Conservation (phyloP, 345 rosid species). For the Citrus hindsii region DNA sequence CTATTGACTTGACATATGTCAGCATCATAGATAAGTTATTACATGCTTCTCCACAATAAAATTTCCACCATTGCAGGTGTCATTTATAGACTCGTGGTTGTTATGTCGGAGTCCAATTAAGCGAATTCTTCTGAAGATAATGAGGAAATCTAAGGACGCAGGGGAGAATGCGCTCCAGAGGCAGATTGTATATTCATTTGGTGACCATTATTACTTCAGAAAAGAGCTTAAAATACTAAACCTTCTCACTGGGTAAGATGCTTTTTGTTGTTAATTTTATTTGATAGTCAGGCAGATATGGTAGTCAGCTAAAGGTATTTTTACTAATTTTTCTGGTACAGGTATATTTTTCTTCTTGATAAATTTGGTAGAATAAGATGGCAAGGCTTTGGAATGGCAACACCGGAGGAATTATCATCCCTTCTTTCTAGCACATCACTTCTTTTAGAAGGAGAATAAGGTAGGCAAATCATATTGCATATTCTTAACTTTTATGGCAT, state of each 20-base stretch:
- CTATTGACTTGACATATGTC: background rate
- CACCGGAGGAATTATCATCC: constrained; percentile 67
- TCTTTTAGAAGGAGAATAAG: constrained; percentile 63
- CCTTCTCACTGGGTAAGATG: constrained; percentile 86
- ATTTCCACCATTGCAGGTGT: constrained; percentile 45
- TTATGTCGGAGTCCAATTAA: constrained; percentile 59
- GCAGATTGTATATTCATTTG: constrained; percentile 75
- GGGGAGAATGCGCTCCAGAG: constrained; percentile 46
- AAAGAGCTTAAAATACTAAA: constrained; percentile 80
- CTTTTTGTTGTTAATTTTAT: background rate
- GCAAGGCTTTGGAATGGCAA: constrained; percentile 84
- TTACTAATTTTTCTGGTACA: constrained; percentile 14
- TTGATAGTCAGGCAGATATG: background rate
- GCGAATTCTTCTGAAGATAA: constrained; percentile 53
- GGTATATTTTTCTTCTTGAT: constrained; percentile 71
- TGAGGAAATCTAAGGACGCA: constrained; percentile 52
- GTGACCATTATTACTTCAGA: constrained; percentile 84
- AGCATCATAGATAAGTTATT: background rate
- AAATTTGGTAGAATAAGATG: constrained; percentile 84
- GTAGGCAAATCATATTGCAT: background rate
- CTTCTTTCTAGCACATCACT: constrained; percentile 69
- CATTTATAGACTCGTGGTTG: constrained; percentile 82
- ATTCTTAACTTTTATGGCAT: background rate
- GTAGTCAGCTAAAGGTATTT: background rate
- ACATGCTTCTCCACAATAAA: background rate